These are phyloP conservation scores for Butyriboletus loyo DNA, from an alignment of 768 basidiomycete genomes.

Conservation along the genomic window DNA sequence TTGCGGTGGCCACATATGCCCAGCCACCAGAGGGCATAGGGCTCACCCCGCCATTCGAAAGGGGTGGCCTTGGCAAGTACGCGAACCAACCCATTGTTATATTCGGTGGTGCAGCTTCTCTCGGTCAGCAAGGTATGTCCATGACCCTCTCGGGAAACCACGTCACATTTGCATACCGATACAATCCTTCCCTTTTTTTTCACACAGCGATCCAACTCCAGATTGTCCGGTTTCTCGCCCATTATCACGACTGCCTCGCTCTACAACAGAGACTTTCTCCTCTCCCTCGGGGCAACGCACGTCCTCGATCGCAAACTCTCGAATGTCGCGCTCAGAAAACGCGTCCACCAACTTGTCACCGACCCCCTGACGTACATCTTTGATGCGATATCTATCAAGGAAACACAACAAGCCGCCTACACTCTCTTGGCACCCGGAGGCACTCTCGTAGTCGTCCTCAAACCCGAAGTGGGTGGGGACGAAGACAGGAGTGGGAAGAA, in stretches of 20 bases:
- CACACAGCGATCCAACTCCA: conserved; percentile 29
- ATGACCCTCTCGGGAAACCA: no score
- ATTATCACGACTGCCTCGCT: conserved; percentile 40
- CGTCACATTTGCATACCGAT: no score
- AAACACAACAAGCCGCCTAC: conserved; percentile 33
- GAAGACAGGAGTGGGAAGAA: conserved; percentile 1
- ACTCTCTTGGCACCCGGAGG: conserved; percentile 32
- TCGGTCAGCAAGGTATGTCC: conserved; percentile 35
- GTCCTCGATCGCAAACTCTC: conserved; percentile 31
- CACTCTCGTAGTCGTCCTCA: conserved; percentile 12
- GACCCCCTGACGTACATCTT: conserved; percentile 9
- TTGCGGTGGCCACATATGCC: conserved; percentile 33
- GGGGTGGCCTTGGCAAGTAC: conserved; percentile 29
- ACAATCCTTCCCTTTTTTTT: no score
- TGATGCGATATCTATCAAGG: conserved; percentile 30
- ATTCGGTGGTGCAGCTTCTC: conserved; percentile 35
- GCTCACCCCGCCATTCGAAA: conserved; percentile 28
- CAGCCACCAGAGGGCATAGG: conserved; percentile 25
- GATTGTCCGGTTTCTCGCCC: conserved; percentile 31
- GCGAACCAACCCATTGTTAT: conserved; percentile 31
- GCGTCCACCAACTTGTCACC: background rate
- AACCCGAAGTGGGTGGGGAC: background rate
- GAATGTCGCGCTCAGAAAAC: background rate
- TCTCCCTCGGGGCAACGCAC: conserved; percentile 37
- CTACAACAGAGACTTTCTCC: conserved; percentile 29